These are phyloP conservation scores for Clonostachys chloroleuca DNA, from an alignment of 2,329 filamentous ascomycete species.

Conservation along the genomic window DNA sequence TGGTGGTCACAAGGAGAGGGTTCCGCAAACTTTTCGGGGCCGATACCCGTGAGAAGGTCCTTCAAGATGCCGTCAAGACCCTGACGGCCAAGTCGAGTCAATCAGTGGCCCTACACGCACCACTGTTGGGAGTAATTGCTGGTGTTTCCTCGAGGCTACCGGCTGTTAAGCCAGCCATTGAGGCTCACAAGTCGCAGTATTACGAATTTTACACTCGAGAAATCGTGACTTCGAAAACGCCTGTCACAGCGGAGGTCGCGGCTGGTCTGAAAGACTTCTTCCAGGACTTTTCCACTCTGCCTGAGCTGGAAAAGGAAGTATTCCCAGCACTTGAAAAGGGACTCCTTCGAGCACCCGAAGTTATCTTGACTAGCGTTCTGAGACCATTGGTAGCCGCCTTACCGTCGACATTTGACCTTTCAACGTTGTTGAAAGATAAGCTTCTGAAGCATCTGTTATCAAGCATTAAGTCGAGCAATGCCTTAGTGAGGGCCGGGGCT, in stretches of 20 bases:
- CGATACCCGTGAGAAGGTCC: constrained; percentile 50
- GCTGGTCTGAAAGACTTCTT: constrained; percentile 81
- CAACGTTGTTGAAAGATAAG: constrained; percentile 64
- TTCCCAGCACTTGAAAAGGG: constrained; percentile 84
- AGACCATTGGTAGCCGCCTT: constrained; percentile 69
- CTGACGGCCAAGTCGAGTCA: constrained; percentile 66
- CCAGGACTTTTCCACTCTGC: constrained; percentile 62
- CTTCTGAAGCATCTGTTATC: constrained; percentile 85
- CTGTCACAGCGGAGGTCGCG: constrained; percentile 68
- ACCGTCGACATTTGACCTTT: constrained; percentile 69
- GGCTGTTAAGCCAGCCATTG: constrained; percentile 56
- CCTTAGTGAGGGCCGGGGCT: constrained; percentile 69
- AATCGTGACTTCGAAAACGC: constrained; percentile 72
- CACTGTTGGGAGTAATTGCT: constrained; percentile 79
- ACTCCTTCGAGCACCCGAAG: constrained; percentile 82
- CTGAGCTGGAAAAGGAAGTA: constrained; percentile 73
- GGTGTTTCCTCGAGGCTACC: constrained; percentile 76
- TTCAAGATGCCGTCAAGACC: constrained; percentile 58
- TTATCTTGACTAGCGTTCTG: constrained; percentile 77
- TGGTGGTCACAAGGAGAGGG: constrained; percentile 74
- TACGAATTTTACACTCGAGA: constrained; percentile 83
- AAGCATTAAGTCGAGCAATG: constrained; percentile 87
- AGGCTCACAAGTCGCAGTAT: constrained; percentile 63
- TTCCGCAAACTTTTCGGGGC: constrained; percentile 69
- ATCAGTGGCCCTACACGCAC: constrained; percentile 64